Evolutionary conservation across 208 protist genomes (phyloP).

Genomic region (Leishmania amazonensis): DNA sequence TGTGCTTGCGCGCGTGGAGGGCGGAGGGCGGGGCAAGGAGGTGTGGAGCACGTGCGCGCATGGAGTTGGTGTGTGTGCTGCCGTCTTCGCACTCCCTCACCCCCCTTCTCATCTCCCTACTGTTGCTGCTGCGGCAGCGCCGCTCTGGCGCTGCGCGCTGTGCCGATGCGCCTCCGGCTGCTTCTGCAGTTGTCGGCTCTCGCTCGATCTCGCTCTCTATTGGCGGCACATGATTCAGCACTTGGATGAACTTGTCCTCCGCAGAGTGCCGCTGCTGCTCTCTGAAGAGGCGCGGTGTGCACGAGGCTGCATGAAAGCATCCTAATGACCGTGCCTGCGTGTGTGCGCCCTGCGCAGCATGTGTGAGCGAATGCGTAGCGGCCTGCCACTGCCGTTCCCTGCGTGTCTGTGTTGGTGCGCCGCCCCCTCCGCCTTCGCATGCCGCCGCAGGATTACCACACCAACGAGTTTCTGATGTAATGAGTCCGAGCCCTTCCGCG

Average conservation of each 20-base stretch:
- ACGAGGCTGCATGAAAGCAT: conserved; percentile 22
- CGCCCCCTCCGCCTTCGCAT: background rate
- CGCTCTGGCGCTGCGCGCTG: background rate
- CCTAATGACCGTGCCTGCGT: conserved; percentile 15
- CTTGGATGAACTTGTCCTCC: conserved; percentile 26
- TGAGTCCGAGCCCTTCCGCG: conserved; percentile 21
- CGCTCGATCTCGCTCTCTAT: background rate
- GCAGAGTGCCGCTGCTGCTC: conserved; percentile 14
- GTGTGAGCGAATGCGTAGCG: background rate
- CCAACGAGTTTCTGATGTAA: conserved; percentile 28
- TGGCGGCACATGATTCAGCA: conserved; percentile 14
- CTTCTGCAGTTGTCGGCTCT: no score
- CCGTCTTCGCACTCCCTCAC: background rate
- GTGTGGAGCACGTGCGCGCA: background rate
- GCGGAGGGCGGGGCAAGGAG: background rate
- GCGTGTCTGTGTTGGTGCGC: background rate
- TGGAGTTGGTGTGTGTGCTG: background rate
- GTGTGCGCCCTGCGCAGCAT: background rate
- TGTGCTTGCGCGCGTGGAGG: background rate
- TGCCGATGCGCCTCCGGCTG: no score
- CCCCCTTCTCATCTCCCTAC: background rate
- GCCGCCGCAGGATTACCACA: conserved; percentile 9
- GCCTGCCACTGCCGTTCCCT: background rate
- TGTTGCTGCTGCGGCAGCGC: background rate
- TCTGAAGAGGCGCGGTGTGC: background rate